These are phyloP conservation scores for Solanum hybrid DNA, from an alignment of 305 asterid genomes.

Conservation along the genomic window DNA sequence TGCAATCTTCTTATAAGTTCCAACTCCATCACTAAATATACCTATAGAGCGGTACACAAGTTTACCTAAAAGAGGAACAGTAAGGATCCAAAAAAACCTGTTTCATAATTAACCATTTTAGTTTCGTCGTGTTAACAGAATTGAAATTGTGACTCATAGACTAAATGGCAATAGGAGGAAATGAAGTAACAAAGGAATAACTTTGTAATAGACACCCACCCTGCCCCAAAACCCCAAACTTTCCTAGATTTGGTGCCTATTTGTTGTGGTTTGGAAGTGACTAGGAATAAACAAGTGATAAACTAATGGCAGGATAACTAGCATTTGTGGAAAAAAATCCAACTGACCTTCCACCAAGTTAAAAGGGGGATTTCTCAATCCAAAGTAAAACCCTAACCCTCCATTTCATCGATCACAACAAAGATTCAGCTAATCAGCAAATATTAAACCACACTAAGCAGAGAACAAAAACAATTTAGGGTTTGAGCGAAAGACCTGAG, in stretches of 20 bases:
- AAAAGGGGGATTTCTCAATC: not conserved
- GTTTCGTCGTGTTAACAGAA: not conserved
- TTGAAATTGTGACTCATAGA: not conserved
- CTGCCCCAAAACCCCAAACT: not conserved
- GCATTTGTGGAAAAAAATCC: not conserved
- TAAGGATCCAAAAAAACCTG: not conserved
- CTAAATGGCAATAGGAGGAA: not conserved
- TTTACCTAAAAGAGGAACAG: not conserved
- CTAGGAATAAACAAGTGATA: not conserved
- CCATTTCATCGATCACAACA: not conserved
- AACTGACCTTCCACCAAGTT: not conserved
- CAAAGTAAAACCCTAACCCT: slow-evolving; percentile 4
- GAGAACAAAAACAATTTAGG: slow-evolving; percentile 1
- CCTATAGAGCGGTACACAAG: not conserved
- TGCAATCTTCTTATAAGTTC: not conserved
- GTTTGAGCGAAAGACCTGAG: slow-evolving; percentile 52
- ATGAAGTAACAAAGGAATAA: not conserved
- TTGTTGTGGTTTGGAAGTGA: not conserved
- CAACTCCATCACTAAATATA: not conserved
- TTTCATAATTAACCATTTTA: not conserved
- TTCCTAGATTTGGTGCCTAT: not conserved
- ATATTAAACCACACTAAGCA: not conserved
- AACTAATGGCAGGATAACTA: not conserved
- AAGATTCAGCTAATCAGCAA: not conserved
- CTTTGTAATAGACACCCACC: not conserved